Base-by-base conservation (phyloP, 108 stramenopile species). In the Cyclotella kingstonii region DNA sequence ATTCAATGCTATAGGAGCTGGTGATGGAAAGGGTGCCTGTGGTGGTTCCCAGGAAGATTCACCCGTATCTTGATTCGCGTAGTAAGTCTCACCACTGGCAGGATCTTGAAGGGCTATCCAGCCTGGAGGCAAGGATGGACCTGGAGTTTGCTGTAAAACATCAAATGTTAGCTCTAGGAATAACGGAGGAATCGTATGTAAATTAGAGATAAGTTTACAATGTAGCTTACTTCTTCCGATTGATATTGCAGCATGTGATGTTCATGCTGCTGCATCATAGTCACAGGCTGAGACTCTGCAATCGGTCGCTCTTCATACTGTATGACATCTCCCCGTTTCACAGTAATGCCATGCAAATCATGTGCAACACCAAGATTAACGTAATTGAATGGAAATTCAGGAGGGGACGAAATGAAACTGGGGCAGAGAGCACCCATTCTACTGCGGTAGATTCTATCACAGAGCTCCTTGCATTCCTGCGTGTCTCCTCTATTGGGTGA, bases 11-110 rank as follows among this genome's bases (percentile, higher is more conserved):
- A 39, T 38, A 14, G 64, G 68, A n/a, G 48, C 60, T 30, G 71
- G 71, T 22, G 74, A 71, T 6, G 68, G 51, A 39, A 62, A 45
- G 12, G 51, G 15, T 17, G 66, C 43, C 31, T 66, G 77, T 12
- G 92, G 92, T 17, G 61, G 58, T n/a, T 94, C 93, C 93, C 93
- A 94, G 7, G 81, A 82, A 5, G 86, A 85, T 66, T 86, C 89
- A 12, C 87, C 87, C 36, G 93, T 94, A 10, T 63, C 66, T 76
- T 88, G 85, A 72, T 94, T 94, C 23, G 87, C 87, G 57, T 89
- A 94, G 79, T 90, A 94, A 1, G 74, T 80, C 43, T 47, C 68
- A 0, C 92, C 89, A 63, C 81, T 87, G 26, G 77, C 56, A 9
- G 90, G 93, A 44, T 94, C 93, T 42, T 80, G 81, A 17, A 87